A percentile compares a stretch with the other conserved stretches of the same genome.
Conservation (phyloP, 106 monocot genomes). For the Posidonia australis region DNA sequence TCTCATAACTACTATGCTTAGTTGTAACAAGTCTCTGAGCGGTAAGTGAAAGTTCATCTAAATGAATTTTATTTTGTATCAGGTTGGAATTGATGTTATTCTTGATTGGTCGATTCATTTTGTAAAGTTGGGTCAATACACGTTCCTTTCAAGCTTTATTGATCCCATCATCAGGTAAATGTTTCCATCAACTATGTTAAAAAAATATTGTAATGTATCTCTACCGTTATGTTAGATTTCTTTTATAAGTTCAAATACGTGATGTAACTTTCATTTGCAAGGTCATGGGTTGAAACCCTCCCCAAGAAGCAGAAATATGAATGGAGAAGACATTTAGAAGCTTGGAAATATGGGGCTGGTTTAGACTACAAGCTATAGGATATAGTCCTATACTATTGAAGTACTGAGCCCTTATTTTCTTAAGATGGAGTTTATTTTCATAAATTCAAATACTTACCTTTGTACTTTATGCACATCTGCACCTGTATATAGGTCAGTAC, state of each 20-base stretch:
- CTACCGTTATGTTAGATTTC: neutral
- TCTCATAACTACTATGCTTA: too few relatives aligned
- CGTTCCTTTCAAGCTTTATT: slow-evolving; percentile 59
- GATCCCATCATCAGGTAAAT: slow-evolving; percentile 74
- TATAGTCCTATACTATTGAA: neutral
- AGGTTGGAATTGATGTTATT: slow-evolving; percentile 64
- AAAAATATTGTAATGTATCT: too few relatives aligned
- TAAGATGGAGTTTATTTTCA: neutral
- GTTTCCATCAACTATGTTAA: neutral
- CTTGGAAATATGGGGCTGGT: slow-evolving; percentile 93
- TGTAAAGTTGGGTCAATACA: slow-evolving; percentile 71
- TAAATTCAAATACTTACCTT: neutral
- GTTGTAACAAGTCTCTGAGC: too few relatives aligned
- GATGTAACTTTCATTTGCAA: slow-evolving; percentile 8
- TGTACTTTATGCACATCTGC: neutral
- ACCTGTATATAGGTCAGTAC: neutral
- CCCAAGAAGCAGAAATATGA: slow-evolving; percentile 43
- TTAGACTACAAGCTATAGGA: slow-evolving; percentile 48
- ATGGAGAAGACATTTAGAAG: slow-evolving; percentile 63
- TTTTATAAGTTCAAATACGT: too few relatives aligned
- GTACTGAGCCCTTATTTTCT: neutral
- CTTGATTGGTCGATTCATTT: slow-evolving; percentile 79
- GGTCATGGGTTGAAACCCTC: slow-evolving; percentile 60
- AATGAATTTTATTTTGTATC: neutral
- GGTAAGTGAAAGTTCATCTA: too few relatives aligned